These are phyloP conservation scores for Trypanosoma avium DNA, from an alignment of 208 protist genomes.

Conservation along the genomic window DNA sequence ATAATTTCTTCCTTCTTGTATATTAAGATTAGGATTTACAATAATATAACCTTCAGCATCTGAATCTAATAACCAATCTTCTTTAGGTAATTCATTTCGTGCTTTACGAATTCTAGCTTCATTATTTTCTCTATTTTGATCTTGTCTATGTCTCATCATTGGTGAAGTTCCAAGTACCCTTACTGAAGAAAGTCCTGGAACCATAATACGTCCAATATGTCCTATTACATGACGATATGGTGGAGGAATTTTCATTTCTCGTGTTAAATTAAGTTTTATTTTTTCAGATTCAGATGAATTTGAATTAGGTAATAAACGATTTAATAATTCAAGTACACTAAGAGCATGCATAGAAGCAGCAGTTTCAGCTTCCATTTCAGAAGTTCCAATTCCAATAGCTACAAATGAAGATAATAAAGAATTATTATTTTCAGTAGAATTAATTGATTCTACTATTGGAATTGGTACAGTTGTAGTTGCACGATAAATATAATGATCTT, in stretches of 20 bases:
- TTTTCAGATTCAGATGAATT: background rate
- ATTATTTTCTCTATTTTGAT: background rate
- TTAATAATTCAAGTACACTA: conserved; percentile 41
- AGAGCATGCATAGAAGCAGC: conserved; percentile 80
- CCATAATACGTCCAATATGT: conserved; percentile 54
- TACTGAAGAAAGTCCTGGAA: conserved; percentile 33
- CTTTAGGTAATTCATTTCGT: conserved; percentile 29
- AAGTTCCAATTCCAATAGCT: conserved; percentile 69
- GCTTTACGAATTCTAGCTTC: conserved; percentile 21
- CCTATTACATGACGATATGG: conserved; percentile 26
- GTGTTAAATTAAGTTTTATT: conserved; percentile 12
- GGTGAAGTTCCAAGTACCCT: background rate
- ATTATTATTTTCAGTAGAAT: background rate
- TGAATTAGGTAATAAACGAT: conserved; percentile 22
- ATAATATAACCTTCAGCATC: conserved; percentile 75
- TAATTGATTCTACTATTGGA: background rate
- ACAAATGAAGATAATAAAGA: conserved; percentile 43
- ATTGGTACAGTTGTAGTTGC: conserved; percentile 75
- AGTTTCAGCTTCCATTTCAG: conserved; percentile 45
- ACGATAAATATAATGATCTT: conserved; percentile 59
- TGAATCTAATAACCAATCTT: conserved; percentile 61
- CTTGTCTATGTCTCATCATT: conserved; percentile 5
- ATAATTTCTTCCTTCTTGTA: conserved; percentile 46
- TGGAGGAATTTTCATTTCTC: conserved; percentile 7
- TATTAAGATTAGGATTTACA: conserved; percentile 39